Conservation (phyloP, 805 yeast species). For the Suhomyces canberraensis region DNA sequence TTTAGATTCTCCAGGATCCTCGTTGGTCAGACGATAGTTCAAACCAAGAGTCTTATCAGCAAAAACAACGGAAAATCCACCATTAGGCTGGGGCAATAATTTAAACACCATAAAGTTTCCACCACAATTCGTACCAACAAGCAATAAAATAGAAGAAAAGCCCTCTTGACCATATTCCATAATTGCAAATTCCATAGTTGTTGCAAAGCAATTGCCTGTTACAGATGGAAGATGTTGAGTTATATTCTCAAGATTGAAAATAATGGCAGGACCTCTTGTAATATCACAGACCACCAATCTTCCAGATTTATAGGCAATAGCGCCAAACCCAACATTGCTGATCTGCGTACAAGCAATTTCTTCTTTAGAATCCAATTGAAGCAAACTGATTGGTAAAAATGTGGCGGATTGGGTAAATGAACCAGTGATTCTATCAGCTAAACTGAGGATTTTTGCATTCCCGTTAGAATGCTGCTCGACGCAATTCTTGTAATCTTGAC, state of each 20-base stretch:
- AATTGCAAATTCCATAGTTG: slow-evolving; percentile 70
- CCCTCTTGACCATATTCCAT: slow-evolving; percentile 64
- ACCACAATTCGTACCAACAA: slow-evolving; percentile 77
- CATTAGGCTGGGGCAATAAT: slow-evolving; percentile 55
- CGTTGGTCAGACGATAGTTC: slow-evolving; percentile 27
- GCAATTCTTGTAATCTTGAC: slow-evolving; percentile 26
- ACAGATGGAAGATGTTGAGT: slow-evolving; percentile 30
- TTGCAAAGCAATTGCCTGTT: slow-evolving; percentile 38
- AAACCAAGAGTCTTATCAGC: slow-evolving; percentile 41
- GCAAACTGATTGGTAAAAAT: slow-evolving; percentile 32
- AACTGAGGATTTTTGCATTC: slow-evolving; percentile 42
- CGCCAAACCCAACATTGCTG: slow-evolving; percentile 81
- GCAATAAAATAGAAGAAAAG: slow-evolving; percentile 66
- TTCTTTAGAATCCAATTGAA: slow-evolving; percentile 28
- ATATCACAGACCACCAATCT: slow-evolving; percentile 66
- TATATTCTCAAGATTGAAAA: slow-evolving; percentile 39
- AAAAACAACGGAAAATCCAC: slow-evolving; percentile 59
- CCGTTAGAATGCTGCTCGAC: slow-evolving; percentile 31
- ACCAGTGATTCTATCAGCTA: slow-evolving; percentile 53
- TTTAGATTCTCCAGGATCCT: slow-evolving; percentile 49
- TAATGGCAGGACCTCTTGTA: slow-evolving; percentile 71
- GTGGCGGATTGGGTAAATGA: slow-evolving; percentile 26
- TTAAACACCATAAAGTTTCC: slow-evolving; percentile 61
- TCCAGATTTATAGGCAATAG: slow-evolving; percentile 76
- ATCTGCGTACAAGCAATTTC: slow-evolving; percentile 59